phyloP scores from a whole-genome alignment of 495 filamentous ascomycete species.

The Annulohypoxylon moriforme region DNA sequence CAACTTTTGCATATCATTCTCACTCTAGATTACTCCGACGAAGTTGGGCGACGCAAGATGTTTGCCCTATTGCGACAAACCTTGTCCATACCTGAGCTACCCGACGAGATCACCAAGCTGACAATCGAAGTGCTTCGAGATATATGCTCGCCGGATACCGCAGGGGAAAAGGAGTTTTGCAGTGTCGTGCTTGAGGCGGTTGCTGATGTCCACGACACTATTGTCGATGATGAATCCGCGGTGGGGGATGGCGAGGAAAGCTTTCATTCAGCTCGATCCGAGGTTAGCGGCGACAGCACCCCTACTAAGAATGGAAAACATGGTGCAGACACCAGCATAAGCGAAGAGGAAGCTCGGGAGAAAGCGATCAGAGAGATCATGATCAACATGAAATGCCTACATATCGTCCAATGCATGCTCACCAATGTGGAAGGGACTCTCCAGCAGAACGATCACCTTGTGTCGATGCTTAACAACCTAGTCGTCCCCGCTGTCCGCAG shows the following conservation, averaged over 20 bases:
- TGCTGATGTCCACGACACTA: constrained; percentile 94
- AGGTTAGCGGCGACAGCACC: constrained; percentile 74
- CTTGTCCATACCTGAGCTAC: constrained; percentile 84
- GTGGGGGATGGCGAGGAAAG: constrained; percentile 77
- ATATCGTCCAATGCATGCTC: constrained; percentile 97
- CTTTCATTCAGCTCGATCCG: constrained; percentile 90
- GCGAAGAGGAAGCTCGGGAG: constrained; percentile 78
- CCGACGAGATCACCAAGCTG: constrained; percentile 91
- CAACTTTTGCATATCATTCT: constrained; percentile 93
- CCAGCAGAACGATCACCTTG: constrained; percentile 85
- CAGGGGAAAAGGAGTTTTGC: constrained; percentile 92
- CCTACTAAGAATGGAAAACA: constrained; percentile 62
- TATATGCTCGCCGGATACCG: constrained; percentile 79
- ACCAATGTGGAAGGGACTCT: constrained; percentile 87
- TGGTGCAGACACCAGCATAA: constrained; percentile 62
- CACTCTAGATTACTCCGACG: constrained; percentile 93
- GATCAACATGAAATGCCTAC: constrained; percentile 97
- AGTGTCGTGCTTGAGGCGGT: constrained; percentile 91
- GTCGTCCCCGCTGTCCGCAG: constrained; percentile 94
- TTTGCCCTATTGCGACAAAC: constrained; percentile 87
- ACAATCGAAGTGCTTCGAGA: constrained; percentile 83
- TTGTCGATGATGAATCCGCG: constrained; percentile 70
- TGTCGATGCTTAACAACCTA: constrained; percentile 95
- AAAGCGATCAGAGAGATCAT: constrained; percentile 90
- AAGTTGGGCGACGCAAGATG: constrained; percentile 95